Conservation (phyloP, 352 stramenopile genomes). For the Elongisporangium prolatum region DNA sequence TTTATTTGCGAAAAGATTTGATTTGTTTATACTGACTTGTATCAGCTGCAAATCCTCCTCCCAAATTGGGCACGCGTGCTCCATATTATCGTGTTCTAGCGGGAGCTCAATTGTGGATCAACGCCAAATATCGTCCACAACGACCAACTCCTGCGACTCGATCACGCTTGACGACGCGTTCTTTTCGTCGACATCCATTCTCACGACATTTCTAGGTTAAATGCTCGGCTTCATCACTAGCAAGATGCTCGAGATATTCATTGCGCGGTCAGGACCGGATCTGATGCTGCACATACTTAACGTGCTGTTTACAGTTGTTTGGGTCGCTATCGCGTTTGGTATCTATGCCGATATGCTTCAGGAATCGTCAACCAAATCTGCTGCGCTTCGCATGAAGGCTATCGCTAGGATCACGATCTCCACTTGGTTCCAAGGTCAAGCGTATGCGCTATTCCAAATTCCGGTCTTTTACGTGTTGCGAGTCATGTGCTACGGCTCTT, state of each 20-base stretch:
- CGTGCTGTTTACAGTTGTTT: background rate
- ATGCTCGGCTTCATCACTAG: background rate
- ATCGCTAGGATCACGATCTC: background rate
- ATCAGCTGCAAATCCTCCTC: no score
- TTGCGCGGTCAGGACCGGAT: background rate
- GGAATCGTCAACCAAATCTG: background rate
- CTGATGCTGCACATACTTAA: background rate
- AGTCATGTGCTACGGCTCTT: background rate
- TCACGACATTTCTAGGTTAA: background rate
- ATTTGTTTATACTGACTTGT: no score
- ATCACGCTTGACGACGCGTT: background rate
- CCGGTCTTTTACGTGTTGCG: background rate
- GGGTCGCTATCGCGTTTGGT: background rate
- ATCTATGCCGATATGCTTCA: background rate
- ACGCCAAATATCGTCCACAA: background rate
- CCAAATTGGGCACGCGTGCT: no score
- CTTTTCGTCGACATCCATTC: background rate
- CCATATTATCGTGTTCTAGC: no score
- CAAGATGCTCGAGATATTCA: background rate
- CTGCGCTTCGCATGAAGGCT: background rate
- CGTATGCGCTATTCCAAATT: background rate
- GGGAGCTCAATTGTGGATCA: background rate
- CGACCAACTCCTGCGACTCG: background rate
- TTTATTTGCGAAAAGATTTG: no score
- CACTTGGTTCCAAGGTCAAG: background rate